These are phyloP conservation scores for Melanomma pulvis-pyrius DNA, from an alignment of 495 filamentous ascomycete genomes.

Conservation along the genomic window DNA sequence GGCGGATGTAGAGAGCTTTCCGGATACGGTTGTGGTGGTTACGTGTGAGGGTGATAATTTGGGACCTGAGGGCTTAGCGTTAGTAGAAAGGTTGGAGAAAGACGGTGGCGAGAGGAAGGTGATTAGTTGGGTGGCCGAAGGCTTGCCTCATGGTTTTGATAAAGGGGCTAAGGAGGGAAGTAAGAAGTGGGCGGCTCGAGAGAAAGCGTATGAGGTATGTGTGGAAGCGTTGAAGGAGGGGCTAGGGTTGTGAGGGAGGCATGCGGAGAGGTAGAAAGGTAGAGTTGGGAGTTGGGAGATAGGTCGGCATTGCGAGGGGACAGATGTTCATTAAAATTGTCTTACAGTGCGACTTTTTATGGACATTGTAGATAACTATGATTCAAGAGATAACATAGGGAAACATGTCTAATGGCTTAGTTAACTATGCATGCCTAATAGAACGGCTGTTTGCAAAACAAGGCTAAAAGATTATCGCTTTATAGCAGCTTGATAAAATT, in stretches of 20 bases:
- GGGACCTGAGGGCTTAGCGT: conserved; percentile 49
- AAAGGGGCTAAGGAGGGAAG: conserved; percentile 14
- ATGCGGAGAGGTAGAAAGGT: too few species aligned
- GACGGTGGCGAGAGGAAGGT: conserved; percentile 44
- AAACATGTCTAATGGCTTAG: too few species aligned
- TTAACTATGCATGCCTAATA: too few species aligned
- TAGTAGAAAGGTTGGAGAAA: conserved; percentile 46
- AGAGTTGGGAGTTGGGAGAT: too few species aligned
- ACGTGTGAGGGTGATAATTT: conserved; percentile 51
- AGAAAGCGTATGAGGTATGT: conserved; percentile 1
- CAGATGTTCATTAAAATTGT: too few species aligned
- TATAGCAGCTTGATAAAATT: too few species aligned
- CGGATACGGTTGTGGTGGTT: conserved; percentile 49
- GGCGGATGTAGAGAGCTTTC: conserved; percentile 47
- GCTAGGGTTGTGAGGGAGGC: background rate
- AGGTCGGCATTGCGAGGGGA: too few species aligned
- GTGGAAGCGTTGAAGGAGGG: conserved; percentile 10
- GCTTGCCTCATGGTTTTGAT: conserved; percentile 46
- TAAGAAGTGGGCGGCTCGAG: background rate
- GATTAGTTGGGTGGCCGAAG: conserved; percentile 48
- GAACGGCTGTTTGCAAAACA: too few species aligned
- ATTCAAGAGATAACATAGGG: too few species aligned
- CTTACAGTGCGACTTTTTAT: too few species aligned
- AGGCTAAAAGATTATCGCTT: too few species aligned
- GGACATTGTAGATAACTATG: too few species aligned